These are phyloP conservation scores for Prunella vulgaris DNA, from an alignment of 257 asterid species.

Conservation along the genomic window DNA sequence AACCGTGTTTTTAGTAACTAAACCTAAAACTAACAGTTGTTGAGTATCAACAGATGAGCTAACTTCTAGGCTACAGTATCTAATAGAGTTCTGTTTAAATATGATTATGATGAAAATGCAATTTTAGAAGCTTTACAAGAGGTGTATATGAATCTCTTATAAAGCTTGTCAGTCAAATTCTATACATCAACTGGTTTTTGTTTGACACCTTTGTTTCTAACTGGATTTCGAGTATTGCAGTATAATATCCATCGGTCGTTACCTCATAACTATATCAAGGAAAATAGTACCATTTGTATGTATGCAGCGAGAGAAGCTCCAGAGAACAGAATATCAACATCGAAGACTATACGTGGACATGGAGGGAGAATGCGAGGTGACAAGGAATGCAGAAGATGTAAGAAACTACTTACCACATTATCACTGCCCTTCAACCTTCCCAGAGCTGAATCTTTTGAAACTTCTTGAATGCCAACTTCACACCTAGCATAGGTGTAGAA, in stretches of 20 bases:
- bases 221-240: background rate
- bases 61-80: no score
- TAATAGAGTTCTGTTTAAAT: no score
- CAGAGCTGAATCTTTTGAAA: constrained; percentile 73
- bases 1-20: background rate
- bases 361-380: background rate
- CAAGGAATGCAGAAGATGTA: background rate
- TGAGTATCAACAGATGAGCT: no score
- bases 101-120: no score
- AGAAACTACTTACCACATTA: constrained; percentile 57
- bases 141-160: no score
- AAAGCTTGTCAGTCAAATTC: no score
- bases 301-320: background rate
- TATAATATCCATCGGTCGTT: background rate
- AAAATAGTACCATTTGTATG: background rate
- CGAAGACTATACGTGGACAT: background rate
- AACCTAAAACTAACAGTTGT: no score
- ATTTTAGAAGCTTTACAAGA: no score
- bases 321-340: background rate
- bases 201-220: background rate
- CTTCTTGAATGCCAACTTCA: constrained; percentile 89
- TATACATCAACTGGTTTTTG: background rate
- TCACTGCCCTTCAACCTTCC: constrained; percentile 93
- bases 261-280: background rate
- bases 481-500: constrained; percentile 44